Base-by-base conservation (phyloP, 768 basidiomycete genomes). In the Calocera cornea region DNA sequence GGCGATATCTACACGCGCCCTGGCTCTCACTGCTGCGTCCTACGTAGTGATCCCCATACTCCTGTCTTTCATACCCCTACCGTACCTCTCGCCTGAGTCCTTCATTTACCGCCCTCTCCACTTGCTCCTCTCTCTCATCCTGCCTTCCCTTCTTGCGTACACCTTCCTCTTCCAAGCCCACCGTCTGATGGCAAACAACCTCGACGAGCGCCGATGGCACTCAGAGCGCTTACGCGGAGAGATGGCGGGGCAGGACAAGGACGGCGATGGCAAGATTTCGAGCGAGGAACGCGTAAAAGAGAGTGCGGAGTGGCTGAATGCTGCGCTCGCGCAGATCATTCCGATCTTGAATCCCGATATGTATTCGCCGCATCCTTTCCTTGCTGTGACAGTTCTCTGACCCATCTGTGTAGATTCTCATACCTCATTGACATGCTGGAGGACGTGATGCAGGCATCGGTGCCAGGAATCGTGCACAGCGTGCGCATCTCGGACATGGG, bases 221-320 rank as follows among this genome's bases (percentile, higher is more conserved):
- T 71, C 76, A 0, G 76, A 77, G 67, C 73, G 76, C 22, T 69
- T 73, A 49, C 75, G 75, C 31, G 76, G 76, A 2, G 66, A 75
- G 49, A 67, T 68, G 5, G 75, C 74, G 0, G 75, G 75, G 1
- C 68, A 68, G 1, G 75, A 76, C 67, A 64, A 70, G 1, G 73
- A 76, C 50, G 70, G 71, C 1, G 75, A 77, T 50, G 75, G 75
- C 5, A 69, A 71, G 36, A 71, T 75, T 14, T 66, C 41, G 0
- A 68, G 65, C 22, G 71, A 75, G 29, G 76, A 76, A 66, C 71
- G 76, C 22, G 71, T 71, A 36, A 72, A 72, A 27, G 76, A 77
- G 71, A 76, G 76, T 64, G 64, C 66, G 12, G 66, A 67, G 27
- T 67, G 66, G 66, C 27, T 67, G 2, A 67, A 67, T 31, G 66